Base-by-base conservation (phyloP, 805 yeast genomes). In the Monosporozyma yasuniensis region DNA sequence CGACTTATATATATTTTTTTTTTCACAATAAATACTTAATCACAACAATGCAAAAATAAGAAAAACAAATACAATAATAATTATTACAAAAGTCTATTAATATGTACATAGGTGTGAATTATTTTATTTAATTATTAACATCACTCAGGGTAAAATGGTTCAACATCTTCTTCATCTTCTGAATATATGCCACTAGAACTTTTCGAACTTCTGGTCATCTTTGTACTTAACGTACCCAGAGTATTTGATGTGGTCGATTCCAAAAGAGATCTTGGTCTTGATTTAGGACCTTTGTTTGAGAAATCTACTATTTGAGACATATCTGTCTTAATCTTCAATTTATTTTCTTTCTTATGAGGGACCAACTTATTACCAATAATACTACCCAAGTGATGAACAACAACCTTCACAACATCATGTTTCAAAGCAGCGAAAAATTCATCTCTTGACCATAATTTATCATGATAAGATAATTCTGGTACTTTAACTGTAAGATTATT, bases 321-420 rank as follows among this genome's bases (percentile, higher is more conserved):
- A 34, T 60, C 61, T 42, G 41, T 47, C 8, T 56, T 49, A 14
- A 57, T 52, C 42, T 58, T 52, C 19, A 34, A 37, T 44, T 59
- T 60, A 46, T 67, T 68, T 48, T 71, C 70, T 35, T 60, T 68
- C 51, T 70, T 69, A 56, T 71, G 76, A 37, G 68, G 71, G 53
- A 75, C 72, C 54, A 82, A 72, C 57, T 82, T 81, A 58, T 81
- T 82, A 4, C 81, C 80, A 39, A 82, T 65, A 49, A 83, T 77
- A 55, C 74, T 73, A 7, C 87, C 87, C 5, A 79, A 68, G 55
- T 83, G 84, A 39, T 70, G 72, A 44, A 81, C 61, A 16, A 82
- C 74, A 6, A 79, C 67, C 56, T 74, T 79, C 42, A 79, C 68
- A n/a, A 82, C 65, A 56, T 80, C 84, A 55, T 73, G 78, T 52